phyloP scores from a whole-genome alignment of 179 eudicot species.

The Beta lomatogona region DNA sequence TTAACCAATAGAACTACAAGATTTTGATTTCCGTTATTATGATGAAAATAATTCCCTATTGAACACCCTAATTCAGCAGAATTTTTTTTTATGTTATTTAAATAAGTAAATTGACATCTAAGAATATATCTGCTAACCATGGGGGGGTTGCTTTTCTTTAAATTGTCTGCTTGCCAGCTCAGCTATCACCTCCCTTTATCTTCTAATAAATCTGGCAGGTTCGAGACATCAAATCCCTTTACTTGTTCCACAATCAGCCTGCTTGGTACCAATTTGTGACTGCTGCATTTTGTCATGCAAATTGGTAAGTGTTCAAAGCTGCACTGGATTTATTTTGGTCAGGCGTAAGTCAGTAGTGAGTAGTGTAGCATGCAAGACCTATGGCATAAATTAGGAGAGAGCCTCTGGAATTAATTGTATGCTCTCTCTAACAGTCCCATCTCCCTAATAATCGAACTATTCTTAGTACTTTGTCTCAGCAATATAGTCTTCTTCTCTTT shows the following conservation, averaged over 20 bases:
- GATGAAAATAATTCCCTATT: neutral
- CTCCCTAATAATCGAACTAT: neutral
- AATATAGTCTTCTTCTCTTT: neutral
- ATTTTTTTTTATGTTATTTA: neutral
- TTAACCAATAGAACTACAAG: neutral
- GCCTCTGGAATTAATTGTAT: neutral
- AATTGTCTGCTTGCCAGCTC: neutral
- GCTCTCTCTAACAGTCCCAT: neutral
- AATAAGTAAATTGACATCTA: neutral
- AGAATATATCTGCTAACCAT: neutral
- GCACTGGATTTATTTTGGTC: neutral
- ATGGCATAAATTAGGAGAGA: constrained; percentile 5
- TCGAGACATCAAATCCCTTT: constrained; percentile 60
- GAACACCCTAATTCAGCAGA: neutral
- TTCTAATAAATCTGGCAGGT: constrained; percentile 49
- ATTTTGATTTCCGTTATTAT: constrained; percentile 1
- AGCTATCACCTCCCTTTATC: neutral
- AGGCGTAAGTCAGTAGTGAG: neutral
- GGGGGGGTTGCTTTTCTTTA: neutral
- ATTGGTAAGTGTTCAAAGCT: constrained; percentile 60
- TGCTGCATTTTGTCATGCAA: constrained; percentile 94
- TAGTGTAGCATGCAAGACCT: neutral
- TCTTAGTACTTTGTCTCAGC: neutral
- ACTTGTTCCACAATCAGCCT: constrained; percentile 79
- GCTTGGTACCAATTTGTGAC: constrained; percentile 96